These are phyloP conservation scores for Pezicula neosporulosa DNA, from an alignment of 2,329 filamentous ascomycete species.

Conservation along the genomic window DNA sequence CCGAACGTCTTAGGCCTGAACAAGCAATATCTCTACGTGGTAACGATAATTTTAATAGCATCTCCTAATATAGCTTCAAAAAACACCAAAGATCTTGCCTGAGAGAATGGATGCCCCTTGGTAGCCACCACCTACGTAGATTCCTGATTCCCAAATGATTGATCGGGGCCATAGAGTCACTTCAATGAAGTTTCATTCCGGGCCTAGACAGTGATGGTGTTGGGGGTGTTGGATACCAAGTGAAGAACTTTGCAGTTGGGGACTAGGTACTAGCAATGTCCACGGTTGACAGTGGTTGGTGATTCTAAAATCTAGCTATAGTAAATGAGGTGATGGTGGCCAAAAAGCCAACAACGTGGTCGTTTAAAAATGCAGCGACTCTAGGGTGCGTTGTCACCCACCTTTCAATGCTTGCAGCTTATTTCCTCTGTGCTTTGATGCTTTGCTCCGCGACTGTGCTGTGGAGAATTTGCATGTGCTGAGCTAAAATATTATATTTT, in stretches of 20 bases:
- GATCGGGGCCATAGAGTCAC: slow-evolving; percentile 3
- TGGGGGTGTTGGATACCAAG: slow-evolving; percentile 2
- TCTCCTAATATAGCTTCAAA: neutral
- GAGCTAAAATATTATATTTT: neutral
- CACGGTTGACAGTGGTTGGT: slow-evolving; percentile 1
- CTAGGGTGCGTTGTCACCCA: neutral
- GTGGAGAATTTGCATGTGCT: neutral
- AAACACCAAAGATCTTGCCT: neutral
- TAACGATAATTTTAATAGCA: neutral
- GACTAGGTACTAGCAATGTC: slow-evolving; percentile 5
- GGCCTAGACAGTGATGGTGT: slow-evolving; percentile 9
- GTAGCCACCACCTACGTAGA: neutral
- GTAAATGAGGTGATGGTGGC: slow-evolving; percentile 6
- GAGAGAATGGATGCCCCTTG: neutral
- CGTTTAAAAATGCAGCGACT: slow-evolving; percentile 8
- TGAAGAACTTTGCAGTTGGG: slow-evolving; percentile 2
- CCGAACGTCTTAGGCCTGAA: too few species aligned
- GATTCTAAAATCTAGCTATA: slow-evolving; percentile 5
- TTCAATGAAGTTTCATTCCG: slow-evolving; percentile 6
- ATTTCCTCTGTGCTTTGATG: too few species aligned
- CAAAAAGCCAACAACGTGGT: slow-evolving; percentile 6
- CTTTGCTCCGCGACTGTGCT: too few species aligned
- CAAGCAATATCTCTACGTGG: neutral
- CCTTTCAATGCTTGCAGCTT: too few species aligned
- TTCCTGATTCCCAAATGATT: slow-evolving; percentile 7